Conservation (phyloP, 2,329 filamentous ascomycete species). For the Neonectria faginata region DNA sequence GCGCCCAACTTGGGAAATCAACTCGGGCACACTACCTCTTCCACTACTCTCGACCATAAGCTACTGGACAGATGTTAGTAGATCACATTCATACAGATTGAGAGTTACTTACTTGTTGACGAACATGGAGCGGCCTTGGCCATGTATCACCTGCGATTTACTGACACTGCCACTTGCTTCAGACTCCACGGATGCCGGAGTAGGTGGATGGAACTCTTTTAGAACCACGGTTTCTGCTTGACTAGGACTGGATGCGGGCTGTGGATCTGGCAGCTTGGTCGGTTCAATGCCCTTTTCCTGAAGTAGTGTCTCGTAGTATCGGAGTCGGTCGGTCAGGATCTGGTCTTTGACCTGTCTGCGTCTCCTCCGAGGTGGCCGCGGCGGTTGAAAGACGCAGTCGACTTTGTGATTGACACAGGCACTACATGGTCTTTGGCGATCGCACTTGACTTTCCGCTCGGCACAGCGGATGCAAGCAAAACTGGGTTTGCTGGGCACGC, state of each 20-base stretch:
- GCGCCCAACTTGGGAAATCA: background rate
- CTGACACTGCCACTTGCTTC: background rate
- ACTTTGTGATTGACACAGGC: background rate
- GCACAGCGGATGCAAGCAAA: constrained; percentile 11
- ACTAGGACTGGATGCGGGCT: background rate
- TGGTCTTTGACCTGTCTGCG: background rate
- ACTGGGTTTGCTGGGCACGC: background rate
- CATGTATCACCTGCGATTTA: background rate
- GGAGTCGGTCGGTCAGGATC: background rate
- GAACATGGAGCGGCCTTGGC: background rate
- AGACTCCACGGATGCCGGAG: background rate
- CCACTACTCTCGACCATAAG: constrained; percentile 1
- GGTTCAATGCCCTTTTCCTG: background rate
- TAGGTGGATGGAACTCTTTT: background rate
- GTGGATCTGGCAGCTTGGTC: background rate
- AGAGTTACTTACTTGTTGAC: background rate
- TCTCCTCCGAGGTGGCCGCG: background rate
- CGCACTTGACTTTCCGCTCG: constrained; percentile 12
- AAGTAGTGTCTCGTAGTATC: background rate
- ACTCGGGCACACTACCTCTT: background rate
- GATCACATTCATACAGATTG: background rate
- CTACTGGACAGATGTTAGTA: background rate
- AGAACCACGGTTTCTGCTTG: background rate
- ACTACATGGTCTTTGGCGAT: background rate
- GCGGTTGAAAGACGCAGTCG: background rate